Evolutionary conservation across 2,329 filamentous ascomycete species (phyloP).

Genomic region (Fusarium caatingaense): DNA sequence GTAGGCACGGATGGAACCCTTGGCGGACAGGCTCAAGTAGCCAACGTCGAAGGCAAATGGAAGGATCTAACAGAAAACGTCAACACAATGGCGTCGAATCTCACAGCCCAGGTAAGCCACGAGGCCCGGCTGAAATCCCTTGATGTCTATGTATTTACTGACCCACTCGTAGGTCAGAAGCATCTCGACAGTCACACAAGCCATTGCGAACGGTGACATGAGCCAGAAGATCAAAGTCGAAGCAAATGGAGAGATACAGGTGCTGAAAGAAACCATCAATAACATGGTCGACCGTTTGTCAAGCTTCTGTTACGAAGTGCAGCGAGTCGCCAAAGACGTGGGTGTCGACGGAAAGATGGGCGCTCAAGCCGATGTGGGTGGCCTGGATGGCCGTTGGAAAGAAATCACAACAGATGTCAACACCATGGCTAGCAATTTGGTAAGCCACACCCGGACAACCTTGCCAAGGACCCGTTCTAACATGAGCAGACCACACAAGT

Average conservation of each 20-base stretch:
- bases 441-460: conserved; percentile 47
- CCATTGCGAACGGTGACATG: conserved; percentile 95
- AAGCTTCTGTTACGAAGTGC: conserved; percentile 95
- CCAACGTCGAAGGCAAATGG: conserved; percentile 97
- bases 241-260: conserved; percentile 92
- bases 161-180: conserved; percentile 73
- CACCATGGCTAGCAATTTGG: conserved; percentile 81
- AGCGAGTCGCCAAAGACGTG: conserved; percentile 94
- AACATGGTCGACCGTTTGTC: conserved; percentile 98
- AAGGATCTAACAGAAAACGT: conserved; percentile 94
- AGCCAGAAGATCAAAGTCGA: conserved; percentile 96
- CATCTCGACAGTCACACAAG: conserved; percentile 93
- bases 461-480: conserved; percentile 2
- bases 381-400: conserved; percentile 94
- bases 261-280: conserved; percentile 96
- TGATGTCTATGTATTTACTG: background rate
- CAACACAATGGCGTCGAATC: conserved; percentile 78
- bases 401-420: conserved; percentile 98
- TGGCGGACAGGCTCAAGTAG: conserved; percentile 91
- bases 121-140: background rate
- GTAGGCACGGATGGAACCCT: conserved; percentile 96
- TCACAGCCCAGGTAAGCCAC: conserved; percentile 69
- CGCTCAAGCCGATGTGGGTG: conserved; percentile 93
- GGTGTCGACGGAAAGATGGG: conserved; percentile 99
- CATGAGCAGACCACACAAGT: conserved; percentile 88